Evolutionary conservation across 139 green algal genomes (phyloP).

Genomic region (Asterochloris sp.): DNA sequence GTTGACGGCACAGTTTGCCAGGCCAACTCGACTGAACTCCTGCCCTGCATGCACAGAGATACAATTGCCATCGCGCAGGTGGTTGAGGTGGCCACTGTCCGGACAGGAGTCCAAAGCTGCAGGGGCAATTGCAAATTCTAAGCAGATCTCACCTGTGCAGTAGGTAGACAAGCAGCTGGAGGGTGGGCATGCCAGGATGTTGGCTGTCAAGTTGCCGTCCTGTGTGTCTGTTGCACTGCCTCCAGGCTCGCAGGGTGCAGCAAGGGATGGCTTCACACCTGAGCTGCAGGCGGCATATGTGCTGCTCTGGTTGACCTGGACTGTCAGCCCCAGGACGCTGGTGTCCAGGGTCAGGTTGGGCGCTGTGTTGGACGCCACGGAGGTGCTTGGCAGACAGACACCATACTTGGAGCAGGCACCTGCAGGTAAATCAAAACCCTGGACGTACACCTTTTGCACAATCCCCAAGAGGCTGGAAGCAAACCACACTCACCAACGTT

Average conservation of each 20-base stretch:
- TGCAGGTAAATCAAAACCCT: not conserved
- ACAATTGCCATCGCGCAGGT: too few species aligned
- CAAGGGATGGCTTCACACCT: not conserved
- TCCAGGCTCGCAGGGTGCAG: slow-evolving; percentile 3
- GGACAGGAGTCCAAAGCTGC: not conserved
- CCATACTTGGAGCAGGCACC: not conserved
- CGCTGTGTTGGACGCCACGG: slow-evolving; percentile 1
- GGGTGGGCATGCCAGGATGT: slow-evolving; percentile 10
- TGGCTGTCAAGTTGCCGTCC: slow-evolving; percentile 5
- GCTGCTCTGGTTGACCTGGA: not conserved
- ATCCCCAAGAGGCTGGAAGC: too few species aligned
- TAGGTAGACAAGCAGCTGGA: not conserved
- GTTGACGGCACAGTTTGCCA: slow-evolving; percentile 15
- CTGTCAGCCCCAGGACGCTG: not conserved
- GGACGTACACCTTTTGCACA: too few species aligned
- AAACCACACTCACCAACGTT: too few species aligned
- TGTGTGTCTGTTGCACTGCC: slow-evolving; percentile 1
- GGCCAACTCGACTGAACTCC: not conserved
- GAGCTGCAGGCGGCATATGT: not conserved
- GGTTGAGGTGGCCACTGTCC: not conserved
- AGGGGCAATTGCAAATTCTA: not conserved
- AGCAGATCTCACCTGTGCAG: not conserved
- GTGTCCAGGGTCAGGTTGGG: not conserved
- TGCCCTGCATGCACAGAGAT: not conserved
- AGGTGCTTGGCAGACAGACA: slow-evolving; percentile 5